phyloP scores from a whole-genome alignment of 306 rosid species.

The Inga oerstediana region DNA sequence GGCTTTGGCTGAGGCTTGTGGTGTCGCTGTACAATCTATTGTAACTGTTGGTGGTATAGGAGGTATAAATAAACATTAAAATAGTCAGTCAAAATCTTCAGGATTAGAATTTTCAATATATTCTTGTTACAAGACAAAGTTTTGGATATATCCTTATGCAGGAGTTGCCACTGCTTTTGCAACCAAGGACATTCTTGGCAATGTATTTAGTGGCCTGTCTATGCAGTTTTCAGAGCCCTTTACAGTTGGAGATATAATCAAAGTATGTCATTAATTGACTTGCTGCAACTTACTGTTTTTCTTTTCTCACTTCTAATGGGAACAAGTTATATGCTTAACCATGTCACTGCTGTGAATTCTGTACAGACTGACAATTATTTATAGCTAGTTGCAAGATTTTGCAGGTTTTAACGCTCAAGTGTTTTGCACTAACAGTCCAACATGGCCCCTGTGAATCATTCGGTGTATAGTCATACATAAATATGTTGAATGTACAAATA shows the following conservation, averaged over 20 bases:
- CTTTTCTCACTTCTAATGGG: background rate
- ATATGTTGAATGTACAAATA: constrained; percentile 14
- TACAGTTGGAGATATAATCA: constrained; percentile 94
- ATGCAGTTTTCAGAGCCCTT: constrained; percentile 94
- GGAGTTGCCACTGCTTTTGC: constrained; percentile 97
- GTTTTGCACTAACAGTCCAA: background rate
- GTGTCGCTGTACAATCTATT: constrained; percentile 90
- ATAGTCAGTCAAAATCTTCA: constrained; percentile 13
- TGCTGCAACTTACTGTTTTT: constrained; percentile 19
- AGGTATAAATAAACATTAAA: constrained; percentile 43
- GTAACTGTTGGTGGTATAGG: constrained; percentile 95
- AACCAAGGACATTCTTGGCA: constrained; percentile 85
- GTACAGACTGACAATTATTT: background rate
- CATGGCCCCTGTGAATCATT: background rate
- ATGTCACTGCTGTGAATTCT: constrained; percentile 7
- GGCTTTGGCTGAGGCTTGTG: constrained; percentile 96
- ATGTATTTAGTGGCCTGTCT: constrained; percentile 78
- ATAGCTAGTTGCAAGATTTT: too few relatives aligned
- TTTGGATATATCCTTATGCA: constrained; percentile 39
- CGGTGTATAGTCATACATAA: background rate
- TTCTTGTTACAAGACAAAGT: background rate
- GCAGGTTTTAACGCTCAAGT: background rate
- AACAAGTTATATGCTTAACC: constrained; percentile 11
- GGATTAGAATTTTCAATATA: background rate
- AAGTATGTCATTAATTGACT: constrained; percentile 51